Base-by-base conservation (phyloP, 2,329 filamentous ascomycete genomes). In the Fusarium sp. region DNA sequence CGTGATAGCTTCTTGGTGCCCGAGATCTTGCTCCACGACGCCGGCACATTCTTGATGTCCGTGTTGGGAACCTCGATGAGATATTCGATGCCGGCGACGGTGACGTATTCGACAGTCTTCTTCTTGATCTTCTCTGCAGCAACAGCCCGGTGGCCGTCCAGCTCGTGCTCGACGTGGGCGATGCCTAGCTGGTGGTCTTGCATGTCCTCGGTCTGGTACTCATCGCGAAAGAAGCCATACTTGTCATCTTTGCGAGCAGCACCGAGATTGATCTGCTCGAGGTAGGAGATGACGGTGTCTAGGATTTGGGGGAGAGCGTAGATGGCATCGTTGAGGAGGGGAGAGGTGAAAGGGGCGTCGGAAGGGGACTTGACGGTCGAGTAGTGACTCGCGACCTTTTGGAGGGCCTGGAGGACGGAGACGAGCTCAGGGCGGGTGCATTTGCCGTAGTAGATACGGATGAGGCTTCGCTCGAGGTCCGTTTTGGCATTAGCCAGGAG, bases 371-470 rank as follows among this genome's bases (percentile, higher is more conserved):
- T 90, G 67, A 93, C 85, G 66, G 87, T 83, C 0, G 87, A 82
- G 76, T 93, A 98, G 74, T 96, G 91, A 60, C 87, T 89, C 0
- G 93, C 87, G 49, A 98, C 93, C 63, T 84, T 87, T 74, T 97
- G 93, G 62, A 99, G 83, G 0, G 92, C 91, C 78, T 98, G 94
- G 1, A 99, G 84, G 4, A 96, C 90, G 0, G 87, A 88, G 2
- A 98, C 84, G 4, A 99, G 87, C 79, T 99, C 96, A 0, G 94
- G 91, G 0, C 96, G 89, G 1, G 92, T 91, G 78, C 94, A 98
- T 81, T 97, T 97, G 54, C 94, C 93, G 79, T 99, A 99, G 82
- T 98, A 99, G 64, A 99, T 97, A 46, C 96, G 89, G 74, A 98
- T 94, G 49, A 99, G 83, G 66, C 92, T 96, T 72, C 96, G 93